A percentile compares a stretch with the other conserved stretches of the same genome.
Evolutionary conservation across 2,329 filamentous ascomycete species (phyloP).

Genomic region (Trichophaea hybrida): DNA sequence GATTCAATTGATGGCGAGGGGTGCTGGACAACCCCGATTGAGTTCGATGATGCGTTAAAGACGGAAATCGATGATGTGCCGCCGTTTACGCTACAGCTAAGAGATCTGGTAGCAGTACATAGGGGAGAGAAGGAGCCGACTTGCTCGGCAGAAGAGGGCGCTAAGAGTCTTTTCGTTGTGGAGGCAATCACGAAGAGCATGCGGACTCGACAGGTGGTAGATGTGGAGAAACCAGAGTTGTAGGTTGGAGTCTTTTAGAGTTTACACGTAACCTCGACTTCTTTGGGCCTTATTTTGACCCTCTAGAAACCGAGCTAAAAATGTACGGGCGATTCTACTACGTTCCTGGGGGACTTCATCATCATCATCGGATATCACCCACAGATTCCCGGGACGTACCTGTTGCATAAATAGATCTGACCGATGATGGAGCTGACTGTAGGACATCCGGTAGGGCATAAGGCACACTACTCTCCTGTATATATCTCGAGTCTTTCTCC

Average conservation of each 20-base stretch:
- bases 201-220: conserved; percentile 25
- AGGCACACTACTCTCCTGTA: too few relatives aligned
- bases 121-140: conserved; percentile 33
- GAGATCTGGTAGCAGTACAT: conserved; percentile 40
- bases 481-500: too few relatives aligned
- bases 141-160: conserved; percentile 38
- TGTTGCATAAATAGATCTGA: too few relatives aligned
- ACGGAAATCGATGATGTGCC: conserved; percentile 25
- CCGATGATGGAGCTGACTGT: too few relatives aligned
- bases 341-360: too few relatives aligned
- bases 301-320: too few relatives aligned
- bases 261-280: too few relatives aligned
- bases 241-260: background rate
- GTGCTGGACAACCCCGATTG: conserved; percentile 16
- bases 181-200: conserved; percentile 39
- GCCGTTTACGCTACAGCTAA: conserved; percentile 41
- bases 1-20: conserved; percentile 33
- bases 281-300: too few relatives aligned
- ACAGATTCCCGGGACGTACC: too few relatives aligned
- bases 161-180: conserved; percentile 40
- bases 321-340: too few relatives aligned
- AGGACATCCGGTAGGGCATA: too few relatives aligned
- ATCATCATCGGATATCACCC: too few relatives aligned
- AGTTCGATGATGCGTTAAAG: conserved; percentile 28
- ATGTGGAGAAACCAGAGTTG: conserved; percentile 5